Conservation (phyloP, 371 early-diverging fungal genomes). For the Syncephalis plumigaleata region DNA sequence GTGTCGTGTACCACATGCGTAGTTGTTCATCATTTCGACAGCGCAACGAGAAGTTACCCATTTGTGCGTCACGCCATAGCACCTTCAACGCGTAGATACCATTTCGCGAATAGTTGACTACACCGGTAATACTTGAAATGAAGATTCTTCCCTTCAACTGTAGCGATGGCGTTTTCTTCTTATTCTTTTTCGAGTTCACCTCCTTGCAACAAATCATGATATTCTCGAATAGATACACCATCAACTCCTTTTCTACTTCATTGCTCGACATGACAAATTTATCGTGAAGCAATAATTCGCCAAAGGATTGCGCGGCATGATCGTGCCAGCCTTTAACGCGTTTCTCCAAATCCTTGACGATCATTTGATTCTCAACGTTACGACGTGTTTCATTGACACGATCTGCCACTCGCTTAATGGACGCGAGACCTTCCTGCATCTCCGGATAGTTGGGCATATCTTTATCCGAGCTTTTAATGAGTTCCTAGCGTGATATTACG, state of each 20-base stretch:
- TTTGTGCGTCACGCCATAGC: slow-evolving; percentile 51
- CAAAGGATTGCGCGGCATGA: slow-evolving; percentile 49
- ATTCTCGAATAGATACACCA: slow-evolving; percentile 76
- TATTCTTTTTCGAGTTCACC: slow-evolving; percentile 17
- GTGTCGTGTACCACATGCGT: slow-evolving; percentile 61
- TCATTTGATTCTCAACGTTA: slow-evolving; percentile 64
- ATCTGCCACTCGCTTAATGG: slow-evolving; percentile 76
- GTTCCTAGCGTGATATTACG: slow-evolving; percentile 24
- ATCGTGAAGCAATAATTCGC: slow-evolving; percentile 64
- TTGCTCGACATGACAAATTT: slow-evolving; percentile 56
- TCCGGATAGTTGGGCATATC: slow-evolving; percentile 55
- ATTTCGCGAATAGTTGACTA: slow-evolving; percentile 44
- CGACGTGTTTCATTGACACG: slow-evolving; percentile 84
- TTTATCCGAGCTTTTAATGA: slow-evolving; percentile 44
- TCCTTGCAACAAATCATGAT: slow-evolving; percentile 80
- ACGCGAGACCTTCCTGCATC: slow-evolving; percentile 51
- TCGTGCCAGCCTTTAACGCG: slow-evolving; percentile 77
- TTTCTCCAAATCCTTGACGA: slow-evolving; percentile 58
- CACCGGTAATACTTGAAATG: slow-evolving; percentile 59
- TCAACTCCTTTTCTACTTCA: slow-evolving; percentile 56
- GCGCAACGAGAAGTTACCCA: slow-evolving; percentile 64
- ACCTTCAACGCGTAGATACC: slow-evolving; percentile 42
- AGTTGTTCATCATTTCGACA: slow-evolving; percentile 84
- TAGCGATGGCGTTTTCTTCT: slow-evolving; percentile 24
- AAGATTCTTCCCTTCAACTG: slow-evolving; percentile 59